Evolutionary conservation across 352 stramenopile genomes (phyloP).

Genomic region (Globisporangium ultimum): DNA sequence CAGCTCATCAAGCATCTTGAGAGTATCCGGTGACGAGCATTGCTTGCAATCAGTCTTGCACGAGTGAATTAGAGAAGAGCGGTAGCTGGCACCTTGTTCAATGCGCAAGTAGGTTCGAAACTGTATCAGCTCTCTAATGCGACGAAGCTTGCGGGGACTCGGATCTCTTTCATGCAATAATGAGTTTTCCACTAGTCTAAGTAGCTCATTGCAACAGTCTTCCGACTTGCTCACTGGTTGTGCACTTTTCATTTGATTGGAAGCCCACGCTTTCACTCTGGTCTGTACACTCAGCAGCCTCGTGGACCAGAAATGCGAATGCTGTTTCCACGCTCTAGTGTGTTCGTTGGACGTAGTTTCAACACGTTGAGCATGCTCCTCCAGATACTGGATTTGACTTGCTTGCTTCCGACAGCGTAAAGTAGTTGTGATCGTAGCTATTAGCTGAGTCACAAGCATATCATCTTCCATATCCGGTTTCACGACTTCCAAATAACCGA

Average conservation of each 20-base stretch:
- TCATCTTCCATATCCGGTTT: neutral
- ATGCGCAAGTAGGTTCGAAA: constrained; percentile 5
- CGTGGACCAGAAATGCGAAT: neutral
- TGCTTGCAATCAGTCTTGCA: neutral
- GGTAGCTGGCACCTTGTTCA: neutral
- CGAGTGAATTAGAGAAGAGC: constrained; percentile 1
- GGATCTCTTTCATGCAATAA: neutral
- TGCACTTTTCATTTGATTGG: neutral
- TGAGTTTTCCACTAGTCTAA: neutral
- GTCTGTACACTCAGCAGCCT: neutral
- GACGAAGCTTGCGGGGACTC: neutral
- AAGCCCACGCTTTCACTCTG: neutral
- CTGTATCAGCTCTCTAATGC: neutral
- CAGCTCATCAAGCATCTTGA: neutral
- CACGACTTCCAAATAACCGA: neutral
- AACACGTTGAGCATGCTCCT: neutral
- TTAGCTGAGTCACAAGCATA: neutral
- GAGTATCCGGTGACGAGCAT: neutral
- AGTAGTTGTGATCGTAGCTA: neutral
- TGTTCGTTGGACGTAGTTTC: neutral
- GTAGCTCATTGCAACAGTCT: neutral
- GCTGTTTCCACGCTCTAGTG: neutral
- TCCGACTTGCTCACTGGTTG: neutral
- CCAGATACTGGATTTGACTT: neutral
- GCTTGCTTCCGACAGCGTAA: neutral